These are phyloP conservation scores for Claviceps humidiphila DNA, from an alignment of 2,329 filamentous ascomycete genomes.

Conservation along the genomic window DNA sequence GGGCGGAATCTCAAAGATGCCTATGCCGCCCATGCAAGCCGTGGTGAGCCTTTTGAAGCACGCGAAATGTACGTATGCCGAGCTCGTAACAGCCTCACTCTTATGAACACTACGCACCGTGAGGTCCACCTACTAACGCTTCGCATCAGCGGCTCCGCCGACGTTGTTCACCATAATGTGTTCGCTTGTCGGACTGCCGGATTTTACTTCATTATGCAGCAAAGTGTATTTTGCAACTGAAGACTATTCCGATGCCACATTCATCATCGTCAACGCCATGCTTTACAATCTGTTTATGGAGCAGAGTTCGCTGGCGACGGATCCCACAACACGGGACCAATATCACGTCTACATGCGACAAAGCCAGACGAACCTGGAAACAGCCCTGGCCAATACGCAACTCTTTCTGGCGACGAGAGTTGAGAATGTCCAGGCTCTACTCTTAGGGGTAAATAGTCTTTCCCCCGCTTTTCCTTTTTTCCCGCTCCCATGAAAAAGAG, in stretches of 20 bases:
- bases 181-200: conserved; percentile 33
- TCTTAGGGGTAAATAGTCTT: conserved; percentile 36
- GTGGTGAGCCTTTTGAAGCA: conserved; percentile 36
- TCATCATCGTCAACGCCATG: conserved; percentile 36
- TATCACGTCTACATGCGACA: conserved; percentile 25
- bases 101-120: background rate
- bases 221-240: conserved; percentile 39
- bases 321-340: conserved; percentile 19
- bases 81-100: too few relatives aligned
- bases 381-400: conserved; percentile 35
- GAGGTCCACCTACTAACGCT: background rate
- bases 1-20: conserved; percentile 35
- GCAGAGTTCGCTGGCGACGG: conserved; percentile 24
- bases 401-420: conserved; percentile 41
- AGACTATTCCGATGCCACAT: conserved; percentile 34
- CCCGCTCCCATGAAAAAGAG: background rate
- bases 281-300: conserved; percentile 38
- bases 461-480: background rate
- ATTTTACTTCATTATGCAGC: conserved; percentile 36
- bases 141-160: conserved; percentile 26
- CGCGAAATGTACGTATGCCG: conserved; percentile 25
- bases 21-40: conserved; percentile 38
- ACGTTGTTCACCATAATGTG: conserved; percentile 37
- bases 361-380: conserved; percentile 37
- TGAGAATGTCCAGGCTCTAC: conserved; percentile 43